These are phyloP conservation scores for Artemisia argyi DNA, from an alignment of 129 eudicot species.

Conservation along the genomic window DNA sequence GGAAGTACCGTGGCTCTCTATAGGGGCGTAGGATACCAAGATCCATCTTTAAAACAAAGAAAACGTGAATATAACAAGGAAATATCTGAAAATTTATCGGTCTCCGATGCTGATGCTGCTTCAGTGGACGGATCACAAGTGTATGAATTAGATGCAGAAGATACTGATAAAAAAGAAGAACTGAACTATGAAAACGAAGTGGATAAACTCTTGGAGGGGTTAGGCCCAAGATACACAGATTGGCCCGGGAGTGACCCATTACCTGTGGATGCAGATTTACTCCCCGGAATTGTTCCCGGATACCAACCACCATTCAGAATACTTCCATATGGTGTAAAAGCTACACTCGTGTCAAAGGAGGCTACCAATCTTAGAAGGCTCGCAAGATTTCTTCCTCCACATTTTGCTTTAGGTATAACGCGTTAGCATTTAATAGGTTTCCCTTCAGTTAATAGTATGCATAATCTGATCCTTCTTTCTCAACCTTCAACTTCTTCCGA, in stretches of 20 bases:
- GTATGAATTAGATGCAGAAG: conserved; percentile 35
- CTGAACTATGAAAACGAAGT: conserved; percentile 78
- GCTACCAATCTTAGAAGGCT: conserved; percentile 81
- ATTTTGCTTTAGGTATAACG: conserved; percentile 84
- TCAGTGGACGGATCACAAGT: conserved; percentile 30
- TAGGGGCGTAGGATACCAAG: conserved; percentile 80
- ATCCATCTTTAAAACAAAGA: conserved; percentile 40
- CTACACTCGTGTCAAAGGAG: conserved; percentile 60
- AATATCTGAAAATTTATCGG: conserved; percentile 30
- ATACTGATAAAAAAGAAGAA: conserved; percentile 41
- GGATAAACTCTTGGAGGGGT: conserved; percentile 68
- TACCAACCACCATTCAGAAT: conserved; percentile 84
- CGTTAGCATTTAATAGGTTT: neutral
- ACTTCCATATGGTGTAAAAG: conserved; percentile 85
- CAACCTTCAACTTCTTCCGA: too few species aligned
- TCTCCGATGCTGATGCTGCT: conserved; percentile 24
- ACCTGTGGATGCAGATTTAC: conserved; percentile 97
- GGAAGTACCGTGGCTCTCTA: conserved; percentile 81
- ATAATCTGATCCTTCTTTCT: too few species aligned
- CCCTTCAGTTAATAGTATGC: neutral
- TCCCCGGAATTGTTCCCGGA: conserved; percentile 63
- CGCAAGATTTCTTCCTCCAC: conserved; percentile 89
- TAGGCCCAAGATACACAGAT: conserved; percentile 87
- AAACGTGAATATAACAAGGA: conserved; percentile 35
- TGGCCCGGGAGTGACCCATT: conserved; percentile 91